Base-by-base conservation (phyloP, 495 filamentous ascomycete genomes). In the Neurospora sp. region DNA sequence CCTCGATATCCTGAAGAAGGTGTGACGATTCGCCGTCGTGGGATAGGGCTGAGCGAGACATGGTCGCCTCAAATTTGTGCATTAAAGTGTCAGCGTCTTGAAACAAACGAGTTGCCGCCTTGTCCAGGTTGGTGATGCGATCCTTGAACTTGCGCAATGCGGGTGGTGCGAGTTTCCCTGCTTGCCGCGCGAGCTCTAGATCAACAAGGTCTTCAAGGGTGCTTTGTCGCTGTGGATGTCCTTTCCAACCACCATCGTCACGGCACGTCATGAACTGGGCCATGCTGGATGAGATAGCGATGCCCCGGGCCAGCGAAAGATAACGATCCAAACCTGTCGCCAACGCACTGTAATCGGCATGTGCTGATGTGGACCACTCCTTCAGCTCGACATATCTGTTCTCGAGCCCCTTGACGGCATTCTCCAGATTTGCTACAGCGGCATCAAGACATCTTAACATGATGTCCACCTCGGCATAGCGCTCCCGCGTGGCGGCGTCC, bases 1-100 rank as follows among this genome's bases (percentile, higher is more conserved):
- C 90, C 78, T 94, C 90, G 48, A 99, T 93, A 78, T 98, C 96
- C 69, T 95, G 89, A 70, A 94, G 79, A 18, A 98, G 82, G 71
- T 86, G 84, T 20, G 73, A 73, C 14, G 85, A 75, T 71, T 88
- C 85, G 22, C 74, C 73, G n/a, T 74, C 76, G 69, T 84, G 83
- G 22, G 77, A 73, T 74, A 84, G 69, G 18, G 79, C 79, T 22
- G 83, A 84, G 6, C 82, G 84, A 44, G 81, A 83, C 73, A 86
- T 79, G 10, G 86, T 78, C 69, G 80, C 83, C 35, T 89, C 85
- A 20, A 87, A 85, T 39, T 84, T 84, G 27, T 77, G 78, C 37
- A 84, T 79, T n/a, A 88, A 72, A 38, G 83, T 80, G 40, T 89
- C 84, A 22, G 81, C 83, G 40, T 80, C 80, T 70, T 79, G 74